phyloP scores from a whole-genome alignment of 768 basidiomycete genomes.

The Kwoniella sp. region DNA sequence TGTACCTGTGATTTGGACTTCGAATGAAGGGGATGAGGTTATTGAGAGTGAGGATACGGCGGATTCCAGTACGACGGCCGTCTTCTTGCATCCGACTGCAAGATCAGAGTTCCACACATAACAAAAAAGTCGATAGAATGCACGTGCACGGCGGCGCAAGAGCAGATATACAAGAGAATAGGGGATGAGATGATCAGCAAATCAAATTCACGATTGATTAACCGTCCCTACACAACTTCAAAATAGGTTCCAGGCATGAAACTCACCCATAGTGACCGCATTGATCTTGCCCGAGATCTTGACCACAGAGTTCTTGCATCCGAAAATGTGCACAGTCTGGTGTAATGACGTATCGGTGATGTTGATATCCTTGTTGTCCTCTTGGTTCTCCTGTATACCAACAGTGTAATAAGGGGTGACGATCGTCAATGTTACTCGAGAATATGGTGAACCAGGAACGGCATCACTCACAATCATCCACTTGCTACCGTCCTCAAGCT shows the following conservation, averaged over 20 bases:
- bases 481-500: constrained; percentile 79
- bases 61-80: constrained; percentile 82
- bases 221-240: too few species aligned
- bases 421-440: too few species aligned
- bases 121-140: too few species aligned
- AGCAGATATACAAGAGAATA: too few species aligned
- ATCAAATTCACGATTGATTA: too few species aligned
- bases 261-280: constrained; percentile 81
- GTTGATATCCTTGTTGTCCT: constrained; percentile 67
- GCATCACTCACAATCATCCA: constrained; percentile 75
- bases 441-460: too few species aligned
- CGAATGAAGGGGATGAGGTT: constrained; percentile 90
- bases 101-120: not conserved
- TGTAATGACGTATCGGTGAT: constrained; percentile 75
- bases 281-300: constrained; percentile 92
- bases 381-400: constrained; percentile 79
- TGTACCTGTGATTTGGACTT: constrained; percentile 82
- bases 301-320: constrained; percentile 82
- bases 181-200: too few species aligned
- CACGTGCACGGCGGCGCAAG: too few species aligned
- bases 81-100: constrained; percentile 83
- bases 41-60: constrained; percentile 88
- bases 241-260: not conserved
- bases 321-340: constrained; percentile 85
- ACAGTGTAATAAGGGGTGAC: too few species aligned